These are phyloP conservation scores for Aspergillus heteromorphus DNA, from an alignment of 495 filamentous ascomycete species.

Conservation along the genomic window DNA sequence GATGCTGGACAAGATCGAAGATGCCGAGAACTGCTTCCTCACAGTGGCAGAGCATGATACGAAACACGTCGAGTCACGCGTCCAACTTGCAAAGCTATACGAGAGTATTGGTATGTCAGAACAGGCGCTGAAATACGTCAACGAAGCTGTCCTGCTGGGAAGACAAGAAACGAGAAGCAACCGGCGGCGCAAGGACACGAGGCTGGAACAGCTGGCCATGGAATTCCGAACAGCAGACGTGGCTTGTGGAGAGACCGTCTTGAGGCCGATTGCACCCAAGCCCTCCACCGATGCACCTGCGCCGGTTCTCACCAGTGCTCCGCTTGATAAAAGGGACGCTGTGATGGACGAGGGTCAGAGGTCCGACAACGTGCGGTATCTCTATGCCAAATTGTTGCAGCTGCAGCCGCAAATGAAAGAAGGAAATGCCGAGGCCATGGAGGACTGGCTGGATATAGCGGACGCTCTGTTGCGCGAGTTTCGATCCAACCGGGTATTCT, in stretches of 20 bases:
- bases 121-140: slow-evolving; percentile 67
- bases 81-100: slow-evolving; percentile 74
- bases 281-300: slow-evolving; percentile 14
- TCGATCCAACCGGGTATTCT: slow-evolving; percentile 68
- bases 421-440: slow-evolving; percentile 48
- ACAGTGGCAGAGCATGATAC: slow-evolving; percentile 64
- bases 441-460: slow-evolving; percentile 70
- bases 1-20: slow-evolving; percentile 51
- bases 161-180: slow-evolving; percentile 34
- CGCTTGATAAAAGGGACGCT: slow-evolving; percentile 13
- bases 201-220: slow-evolving; percentile 38
- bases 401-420: slow-evolving; percentile 44
- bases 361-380: slow-evolving; percentile 48
- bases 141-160: slow-evolving; percentile 63
- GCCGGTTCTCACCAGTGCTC: slow-evolving; percentile 15
- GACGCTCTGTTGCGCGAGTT: slow-evolving; percentile 75
- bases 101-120: slow-evolving; percentile 62
- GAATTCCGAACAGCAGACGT: slow-evolving; percentile 30
- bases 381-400: slow-evolving; percentile 52
- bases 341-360: slow-evolving; percentile 35
- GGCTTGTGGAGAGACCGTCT: not conserved
- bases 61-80: slow-evolving; percentile 63
- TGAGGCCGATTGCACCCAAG: slow-evolving; percentile 22
- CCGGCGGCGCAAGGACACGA: slow-evolving; percentile 34
- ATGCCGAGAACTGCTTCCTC: slow-evolving; percentile 71